phyloP scores from a whole-genome alignment of 1,139 yeast genomes.

The Debaryomycetaceae sp. region DNA sequence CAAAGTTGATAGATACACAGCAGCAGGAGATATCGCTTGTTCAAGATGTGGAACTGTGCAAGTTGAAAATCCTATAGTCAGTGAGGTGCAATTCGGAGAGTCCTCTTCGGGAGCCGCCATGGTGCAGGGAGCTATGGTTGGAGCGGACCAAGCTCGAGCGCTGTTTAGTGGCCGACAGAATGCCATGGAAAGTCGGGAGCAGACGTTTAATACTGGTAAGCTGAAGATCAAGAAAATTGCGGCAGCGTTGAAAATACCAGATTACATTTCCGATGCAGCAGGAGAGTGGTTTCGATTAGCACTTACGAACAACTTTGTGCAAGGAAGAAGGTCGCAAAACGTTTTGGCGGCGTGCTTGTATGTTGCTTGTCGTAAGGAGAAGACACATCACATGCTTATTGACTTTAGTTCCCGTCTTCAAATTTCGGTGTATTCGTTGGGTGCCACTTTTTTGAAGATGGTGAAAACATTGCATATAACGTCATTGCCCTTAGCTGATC shows the following conservation, averaged over 20 bases:
- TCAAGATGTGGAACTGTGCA: conserved; percentile 78
- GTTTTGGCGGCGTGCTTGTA: conserved; percentile 94
- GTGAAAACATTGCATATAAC: conserved; percentile 77
- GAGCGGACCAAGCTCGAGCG: conserved; percentile 83
- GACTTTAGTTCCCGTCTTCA: conserved; percentile 89
- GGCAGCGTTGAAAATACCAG: conserved; percentile 72
- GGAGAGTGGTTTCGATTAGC: conserved; percentile 88
- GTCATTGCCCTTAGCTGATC: conserved; percentile 84
- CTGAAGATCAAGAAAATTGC: conserved; percentile 79
- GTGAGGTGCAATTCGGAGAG: conserved; percentile 94
- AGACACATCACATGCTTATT: conserved; percentile 91
- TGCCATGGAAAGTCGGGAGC: conserved; percentile 82
- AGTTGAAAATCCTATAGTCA: conserved; percentile 91
- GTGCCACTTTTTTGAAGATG: conserved; percentile 91
- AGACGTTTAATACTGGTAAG: conserved; percentile 79
- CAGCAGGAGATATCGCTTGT: conserved; percentile 79
- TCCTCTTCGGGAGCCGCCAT: conserved; percentile 90
- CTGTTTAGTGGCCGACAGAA: conserved; percentile 61
- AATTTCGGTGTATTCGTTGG: conserved; percentile 89
- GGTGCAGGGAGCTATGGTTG: conserved; percentile 91
- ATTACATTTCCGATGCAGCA: conserved; percentile 81
- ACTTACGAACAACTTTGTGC: conserved; percentile 81
- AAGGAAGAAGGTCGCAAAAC: conserved; percentile 91
- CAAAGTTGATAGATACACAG: conserved; percentile 39
- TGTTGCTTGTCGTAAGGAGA: conserved; percentile 87